These are phyloP conservation scores for Colletotrichum orbiculare DNA, from an alignment of 2,329 filamentous ascomycete genomes.

Conservation along the genomic window DNA sequence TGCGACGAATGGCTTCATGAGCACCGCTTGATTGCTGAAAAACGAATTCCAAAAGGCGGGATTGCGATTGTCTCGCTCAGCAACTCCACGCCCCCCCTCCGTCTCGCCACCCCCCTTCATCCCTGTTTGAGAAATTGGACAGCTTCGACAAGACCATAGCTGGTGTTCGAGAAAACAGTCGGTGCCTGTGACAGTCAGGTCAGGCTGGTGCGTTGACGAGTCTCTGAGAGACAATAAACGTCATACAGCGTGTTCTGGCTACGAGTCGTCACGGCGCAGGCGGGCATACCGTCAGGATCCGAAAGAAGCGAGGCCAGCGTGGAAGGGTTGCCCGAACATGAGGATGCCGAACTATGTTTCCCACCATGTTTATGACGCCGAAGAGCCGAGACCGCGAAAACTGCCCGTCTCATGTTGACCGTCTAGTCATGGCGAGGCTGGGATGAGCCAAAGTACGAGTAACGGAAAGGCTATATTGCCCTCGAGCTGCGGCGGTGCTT, in stretches of 20 bases:
- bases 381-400: conserved; percentile 29
- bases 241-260: background rate
- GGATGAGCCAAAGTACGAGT: conserved; percentile 14
- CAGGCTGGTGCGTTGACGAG: background rate
- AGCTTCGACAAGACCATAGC: background rate
- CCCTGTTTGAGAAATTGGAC: background rate
- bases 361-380: conserved; percentile 8
- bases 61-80: conserved; percentile 31
- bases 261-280: background rate
- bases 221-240: background rate
- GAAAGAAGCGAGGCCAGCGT: conserved; percentile 7
- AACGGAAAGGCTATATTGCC: conserved; percentile 14
- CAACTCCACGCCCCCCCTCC: conserved; percentile 12
- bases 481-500: conserved; percentile 25
- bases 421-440: background rate
- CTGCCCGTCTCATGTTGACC: conserved; percentile 12
- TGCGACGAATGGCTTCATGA: conserved; percentile 23
- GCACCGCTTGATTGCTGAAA: conserved; percentile 26
- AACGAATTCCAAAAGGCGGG: conserved; percentile 33
- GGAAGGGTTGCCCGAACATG: background rate
- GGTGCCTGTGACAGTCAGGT: background rate
- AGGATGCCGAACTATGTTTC: background rate
- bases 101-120: background rate
- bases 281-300: background rate
- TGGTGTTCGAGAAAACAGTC: background rate